These are phyloP conservation scores for Solanum appendiculatum DNA, from an alignment of 257 asterid genomes.

Conservation along the genomic window DNA sequence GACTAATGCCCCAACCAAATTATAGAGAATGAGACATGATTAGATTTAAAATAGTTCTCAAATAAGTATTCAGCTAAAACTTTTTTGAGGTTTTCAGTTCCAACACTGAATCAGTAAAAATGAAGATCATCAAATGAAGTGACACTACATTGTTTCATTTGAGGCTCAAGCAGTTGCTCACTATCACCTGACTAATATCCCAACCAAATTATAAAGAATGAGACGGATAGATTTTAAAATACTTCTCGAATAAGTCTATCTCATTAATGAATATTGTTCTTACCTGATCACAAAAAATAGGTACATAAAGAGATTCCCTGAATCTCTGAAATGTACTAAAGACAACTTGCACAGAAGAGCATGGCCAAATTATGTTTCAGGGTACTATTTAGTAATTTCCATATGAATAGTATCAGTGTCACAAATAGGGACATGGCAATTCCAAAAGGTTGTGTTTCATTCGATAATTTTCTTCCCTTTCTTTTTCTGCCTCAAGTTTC, in stretches of 20 bases:
- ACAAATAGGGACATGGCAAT: neutral
- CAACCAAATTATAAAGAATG: neutral
- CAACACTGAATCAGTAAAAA: neutral
- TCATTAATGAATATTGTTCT: neutral
- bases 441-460: neutral
- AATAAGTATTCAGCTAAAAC: neutral
- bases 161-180: neutral
- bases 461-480: neutral
- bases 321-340: neutral
- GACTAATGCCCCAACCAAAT: neutral
- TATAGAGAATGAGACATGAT: neutral
- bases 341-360: neutral
- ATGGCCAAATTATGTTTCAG: neutral
- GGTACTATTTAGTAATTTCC: neutral
- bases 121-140: neutral
- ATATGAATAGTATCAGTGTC: neutral
- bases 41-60: neutral
- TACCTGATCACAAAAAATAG: neutral
- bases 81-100: neutral
- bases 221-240: neutral
- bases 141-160: neutral
- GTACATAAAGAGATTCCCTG: neutral
- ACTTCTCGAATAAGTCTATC: neutral
- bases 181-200: neutral
- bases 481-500: neutral